Conservation (phyloP, 2,329 filamentous ascomycete genomes). For the Leptoxyphium fumago region DNA sequence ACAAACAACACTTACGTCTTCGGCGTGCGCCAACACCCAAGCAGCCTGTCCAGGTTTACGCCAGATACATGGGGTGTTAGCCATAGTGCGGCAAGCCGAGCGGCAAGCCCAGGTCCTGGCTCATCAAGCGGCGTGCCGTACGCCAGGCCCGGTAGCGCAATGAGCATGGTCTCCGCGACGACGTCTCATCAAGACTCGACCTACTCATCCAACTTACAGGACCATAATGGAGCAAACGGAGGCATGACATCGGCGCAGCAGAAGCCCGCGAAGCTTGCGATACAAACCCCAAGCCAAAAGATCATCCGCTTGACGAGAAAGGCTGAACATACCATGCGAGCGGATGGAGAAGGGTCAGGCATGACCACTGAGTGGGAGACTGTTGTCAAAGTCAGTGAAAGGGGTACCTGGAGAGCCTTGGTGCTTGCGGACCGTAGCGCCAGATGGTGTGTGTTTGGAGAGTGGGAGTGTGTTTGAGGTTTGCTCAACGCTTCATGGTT, state of each 20-base stretch:
- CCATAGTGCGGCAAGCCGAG: slow-evolving; percentile 21
- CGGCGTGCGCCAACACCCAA: slow-evolving; percentile 81
- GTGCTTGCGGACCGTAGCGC: slow-evolving; percentile 73
- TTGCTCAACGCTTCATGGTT: neutral
- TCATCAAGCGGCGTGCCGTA: slow-evolving; percentile 13
- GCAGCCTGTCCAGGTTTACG: slow-evolving; percentile 34
- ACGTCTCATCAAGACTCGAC: slow-evolving; percentile 37
- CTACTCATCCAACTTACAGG: slow-evolving; percentile 40
- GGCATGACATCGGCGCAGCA: slow-evolving; percentile 36
- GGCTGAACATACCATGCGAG: slow-evolving; percentile 40
- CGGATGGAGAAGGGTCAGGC: slow-evolving; percentile 39
- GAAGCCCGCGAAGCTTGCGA: slow-evolving; percentile 90
- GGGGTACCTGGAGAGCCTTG: slow-evolving; percentile 64
- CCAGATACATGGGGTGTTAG: slow-evolving; percentile 23
- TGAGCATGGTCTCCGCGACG: slow-evolving; percentile 44
- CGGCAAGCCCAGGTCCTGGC: slow-evolving; percentile 33
- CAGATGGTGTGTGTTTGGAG: slow-evolving; percentile 82
- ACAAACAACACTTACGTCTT: slow-evolving; percentile 98
- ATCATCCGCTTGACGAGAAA: slow-evolving; percentile 79
- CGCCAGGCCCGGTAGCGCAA: slow-evolving; percentile 40
- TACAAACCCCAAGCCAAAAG: slow-evolving; percentile 87
- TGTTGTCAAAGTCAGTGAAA: slow-evolving; percentile 77
- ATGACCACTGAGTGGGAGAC: slow-evolving; percentile 76
- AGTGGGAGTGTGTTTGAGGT: slow-evolving; percentile 52
- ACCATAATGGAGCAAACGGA: slow-evolving; percentile 40